Evolutionary conservation across 192 early-diverging fungal species (phyloP).

Genomic region (Helicostylum pulchrum): DNA sequence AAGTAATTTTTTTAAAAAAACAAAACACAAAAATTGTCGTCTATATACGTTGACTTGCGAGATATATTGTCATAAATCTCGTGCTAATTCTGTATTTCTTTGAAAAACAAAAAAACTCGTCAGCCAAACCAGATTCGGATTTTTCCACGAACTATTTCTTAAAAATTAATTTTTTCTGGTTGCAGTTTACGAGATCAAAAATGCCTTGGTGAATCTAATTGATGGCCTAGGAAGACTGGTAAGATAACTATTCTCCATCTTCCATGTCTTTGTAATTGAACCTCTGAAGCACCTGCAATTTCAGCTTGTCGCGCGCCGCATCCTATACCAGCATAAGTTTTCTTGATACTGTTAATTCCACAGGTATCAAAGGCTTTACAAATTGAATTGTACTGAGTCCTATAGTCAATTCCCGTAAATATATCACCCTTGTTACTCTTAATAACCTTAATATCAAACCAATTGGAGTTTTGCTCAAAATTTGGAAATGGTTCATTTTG

Average conservation of each 20-base stretch:
- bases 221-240: background rate
- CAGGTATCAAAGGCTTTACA: background rate
- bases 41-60: too few species aligned
- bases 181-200: background rate
- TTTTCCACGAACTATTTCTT: too few species aligned
- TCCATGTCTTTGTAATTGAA: background rate
- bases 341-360: background rate
- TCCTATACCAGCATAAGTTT: background rate
- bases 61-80: too few species aligned
- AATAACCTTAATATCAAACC: constrained; percentile 1
- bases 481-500: background rate
- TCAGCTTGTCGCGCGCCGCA: background rate
- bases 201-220: background rate
- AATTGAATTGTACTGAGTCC: background rate
- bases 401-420: background rate
- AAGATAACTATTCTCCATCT: background rate
- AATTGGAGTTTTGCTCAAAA: background rate
- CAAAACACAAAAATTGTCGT: too few species aligned
- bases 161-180: too few species aligned
- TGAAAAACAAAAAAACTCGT: too few species aligned
- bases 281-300: background rate
- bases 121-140: too few species aligned
- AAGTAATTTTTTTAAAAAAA: too few species aligned
- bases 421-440: too few species aligned
- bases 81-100: too few species aligned